Conservation (phyloP, 257 asterid species). For the Scutellaria barbata region DNA sequence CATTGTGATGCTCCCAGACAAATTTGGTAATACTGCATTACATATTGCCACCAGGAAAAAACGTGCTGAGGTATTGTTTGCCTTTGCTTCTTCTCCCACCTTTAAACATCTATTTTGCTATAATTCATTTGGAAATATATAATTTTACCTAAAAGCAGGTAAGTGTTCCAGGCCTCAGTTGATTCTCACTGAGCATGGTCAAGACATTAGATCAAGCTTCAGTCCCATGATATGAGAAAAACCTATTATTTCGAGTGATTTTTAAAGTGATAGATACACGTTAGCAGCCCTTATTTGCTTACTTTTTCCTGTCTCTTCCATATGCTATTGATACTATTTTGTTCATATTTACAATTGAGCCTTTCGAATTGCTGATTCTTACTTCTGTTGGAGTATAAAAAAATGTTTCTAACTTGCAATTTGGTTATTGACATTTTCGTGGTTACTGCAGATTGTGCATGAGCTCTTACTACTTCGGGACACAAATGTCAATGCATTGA, state of each 20-base stretch:
- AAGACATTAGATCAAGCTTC: constrained; percentile 8
- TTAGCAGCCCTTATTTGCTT: background rate
- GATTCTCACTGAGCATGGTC: background rate
- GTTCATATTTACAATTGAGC: background rate
- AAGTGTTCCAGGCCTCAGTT: background rate
- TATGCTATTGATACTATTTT: background rate
- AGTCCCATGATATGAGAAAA: background rate
- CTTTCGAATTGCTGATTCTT: background rate
- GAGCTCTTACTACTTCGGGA: constrained; percentile 63
- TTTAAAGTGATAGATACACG: constrained; percentile 11
- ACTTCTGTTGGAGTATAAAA: background rate
- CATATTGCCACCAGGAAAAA: constrained; percentile 79
- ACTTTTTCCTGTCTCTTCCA: background rate
- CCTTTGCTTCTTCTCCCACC: constrained; percentile 22
- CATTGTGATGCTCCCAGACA: constrained; percentile 73
- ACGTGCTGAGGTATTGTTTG: constrained; percentile 57
- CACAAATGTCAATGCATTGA: constrained; percentile 68
- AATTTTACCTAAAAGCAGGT: background rate
- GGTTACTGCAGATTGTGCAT: constrained; percentile 60
- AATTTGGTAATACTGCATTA: constrained; percentile 65
- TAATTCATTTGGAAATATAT: background rate
- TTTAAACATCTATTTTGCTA: background rate
- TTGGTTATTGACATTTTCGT: background rate
- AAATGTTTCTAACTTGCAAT: background rate
- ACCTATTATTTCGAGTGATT: background rate